Percentiles rank a stretch among this genome's conserved stretches.
phyloP scores from a whole-genome alignment of 345 rosid species.

The Iberis pinnata region DNA sequence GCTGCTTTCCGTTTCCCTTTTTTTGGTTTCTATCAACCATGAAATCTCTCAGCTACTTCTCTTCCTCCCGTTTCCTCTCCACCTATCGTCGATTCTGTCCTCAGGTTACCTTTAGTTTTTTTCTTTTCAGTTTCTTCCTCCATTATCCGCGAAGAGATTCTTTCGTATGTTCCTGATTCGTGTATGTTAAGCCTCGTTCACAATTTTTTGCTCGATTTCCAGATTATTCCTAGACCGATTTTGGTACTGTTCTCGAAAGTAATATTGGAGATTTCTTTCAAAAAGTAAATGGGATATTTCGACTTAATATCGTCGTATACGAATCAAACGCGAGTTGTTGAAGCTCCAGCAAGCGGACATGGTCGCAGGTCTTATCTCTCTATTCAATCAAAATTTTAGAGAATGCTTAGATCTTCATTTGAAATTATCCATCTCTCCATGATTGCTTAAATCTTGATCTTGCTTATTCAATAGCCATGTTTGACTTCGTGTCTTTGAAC shows the following conservation, averaged over 20 bases:
- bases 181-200: no score
- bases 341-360: conserved; percentile 73
- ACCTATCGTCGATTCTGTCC: conserved; percentile 5
- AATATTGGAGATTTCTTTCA: conserved; percentile 4
- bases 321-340: conserved; percentile 33
- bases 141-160: neutral
- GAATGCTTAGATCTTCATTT: no score
- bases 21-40: conserved; percentile 7
- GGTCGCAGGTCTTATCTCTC: conserved; percentile 60
- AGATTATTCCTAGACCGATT: neutral
- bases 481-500: neutral
- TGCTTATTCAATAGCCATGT: neutral
- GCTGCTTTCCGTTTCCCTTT: conserved; percentile 9
- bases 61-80: conserved; percentile 6
- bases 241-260: neutral
- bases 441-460: neutral
- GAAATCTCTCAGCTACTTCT: conserved; percentile 3
- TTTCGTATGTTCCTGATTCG: neutral
- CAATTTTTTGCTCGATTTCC: neutral
- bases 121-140: neutral
- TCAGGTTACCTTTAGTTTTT: neutral
- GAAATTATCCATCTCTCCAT: no score
- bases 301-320: conserved; percentile 26
- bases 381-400: conserved; percentile 10
- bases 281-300: conserved; percentile 22